A percentile compares a stretch with the other conserved stretches of the same genome.
Evolutionary conservation across 2,329 filamentous ascomycete genomes (phyloP).

Genomic region (Xylaria sp.): DNA sequence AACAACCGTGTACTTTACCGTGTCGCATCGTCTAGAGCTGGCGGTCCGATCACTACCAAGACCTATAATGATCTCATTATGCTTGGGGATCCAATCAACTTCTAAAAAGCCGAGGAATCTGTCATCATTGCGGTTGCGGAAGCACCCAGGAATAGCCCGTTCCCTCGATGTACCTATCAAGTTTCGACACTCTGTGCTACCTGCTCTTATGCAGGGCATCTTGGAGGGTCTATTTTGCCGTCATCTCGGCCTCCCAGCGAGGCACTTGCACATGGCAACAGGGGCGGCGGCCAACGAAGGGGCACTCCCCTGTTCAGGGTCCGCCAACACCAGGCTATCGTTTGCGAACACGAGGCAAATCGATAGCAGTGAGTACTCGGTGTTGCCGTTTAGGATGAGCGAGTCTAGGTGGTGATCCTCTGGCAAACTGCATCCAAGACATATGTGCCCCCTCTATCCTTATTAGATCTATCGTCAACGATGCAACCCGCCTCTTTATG

Average conservation of each 20-base stretch:
- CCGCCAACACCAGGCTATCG: not conserved
- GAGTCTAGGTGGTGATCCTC: conserved; percentile 1
- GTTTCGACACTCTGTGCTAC: not conserved
- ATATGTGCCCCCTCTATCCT: not conserved
- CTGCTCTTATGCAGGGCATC: conserved; percentile 18
- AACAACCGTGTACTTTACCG: not conserved
- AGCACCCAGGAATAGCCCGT: conserved; percentile 20
- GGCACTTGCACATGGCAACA: conserved; percentile 40
- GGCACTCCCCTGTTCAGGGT: conserved; percentile 12
- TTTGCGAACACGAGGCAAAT: not conserved
- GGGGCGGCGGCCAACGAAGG: conserved; percentile 26
- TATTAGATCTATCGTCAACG: conserved; percentile 3
- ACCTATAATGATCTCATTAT: not conserved
- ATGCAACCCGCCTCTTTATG: conserved; percentile 7
- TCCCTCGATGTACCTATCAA: too few species aligned
- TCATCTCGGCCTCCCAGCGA: conserved; percentile 34
- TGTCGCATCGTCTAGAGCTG: not conserved
- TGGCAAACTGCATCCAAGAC: not conserved
- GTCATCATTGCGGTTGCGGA: conserved; percentile 3
- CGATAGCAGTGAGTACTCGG: conserved; percentile 2
- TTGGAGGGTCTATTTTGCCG: conserved; percentile 33
- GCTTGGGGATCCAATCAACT: conserved; percentile 7
- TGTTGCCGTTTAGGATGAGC: conserved; percentile 1
- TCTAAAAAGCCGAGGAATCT: conserved; percentile 8
- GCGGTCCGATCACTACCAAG: not conserved